Conservation (phyloP, 495 filamentous ascomycete genomes). For the Xylaria curta region DNA sequence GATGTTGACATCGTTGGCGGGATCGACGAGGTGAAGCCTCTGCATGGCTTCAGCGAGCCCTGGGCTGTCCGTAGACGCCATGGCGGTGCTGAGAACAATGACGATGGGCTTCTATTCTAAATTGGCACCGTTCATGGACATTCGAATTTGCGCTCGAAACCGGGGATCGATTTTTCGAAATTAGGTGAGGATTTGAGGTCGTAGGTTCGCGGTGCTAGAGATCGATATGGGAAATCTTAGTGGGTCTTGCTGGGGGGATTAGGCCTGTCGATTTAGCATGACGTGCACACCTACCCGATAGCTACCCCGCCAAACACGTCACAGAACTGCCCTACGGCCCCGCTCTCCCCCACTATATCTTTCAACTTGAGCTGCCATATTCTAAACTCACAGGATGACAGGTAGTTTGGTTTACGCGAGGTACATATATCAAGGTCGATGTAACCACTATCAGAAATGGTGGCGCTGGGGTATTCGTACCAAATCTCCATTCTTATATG, state of each 20-base stretch:
- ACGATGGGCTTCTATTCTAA: not conserved
- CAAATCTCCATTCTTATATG: not conserved
- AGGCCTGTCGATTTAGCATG: not conserved
- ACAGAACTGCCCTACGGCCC: not conserved
- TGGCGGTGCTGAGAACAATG: conserved; percentile 28
- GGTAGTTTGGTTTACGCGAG: too few species aligned
- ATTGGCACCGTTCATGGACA: not conserved
- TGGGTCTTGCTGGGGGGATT: not conserved
- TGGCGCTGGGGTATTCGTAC: not conserved
- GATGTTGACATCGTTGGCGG: conserved; percentile 45
- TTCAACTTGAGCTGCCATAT: too few species aligned
- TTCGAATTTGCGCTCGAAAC: not conserved
- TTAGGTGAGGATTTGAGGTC: too few species aligned
- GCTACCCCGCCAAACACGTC: conserved; percentile 18
- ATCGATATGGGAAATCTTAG: not conserved
- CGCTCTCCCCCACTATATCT: not conserved
- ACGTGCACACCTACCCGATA: not conserved
- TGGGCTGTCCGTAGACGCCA: conserved; percentile 42
- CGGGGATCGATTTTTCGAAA: not conserved
- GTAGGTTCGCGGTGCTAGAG: not conserved
- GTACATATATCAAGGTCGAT: not conserved
- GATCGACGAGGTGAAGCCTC: conserved; percentile 42
- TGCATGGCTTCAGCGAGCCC: conserved; percentile 47
- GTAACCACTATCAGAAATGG: not conserved
- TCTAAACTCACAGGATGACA: too few species aligned